Evolutionary conservation across 1,284 basidiomycete species (phyloP).

Genomic region (Sanghuangporus baumii): DNA sequence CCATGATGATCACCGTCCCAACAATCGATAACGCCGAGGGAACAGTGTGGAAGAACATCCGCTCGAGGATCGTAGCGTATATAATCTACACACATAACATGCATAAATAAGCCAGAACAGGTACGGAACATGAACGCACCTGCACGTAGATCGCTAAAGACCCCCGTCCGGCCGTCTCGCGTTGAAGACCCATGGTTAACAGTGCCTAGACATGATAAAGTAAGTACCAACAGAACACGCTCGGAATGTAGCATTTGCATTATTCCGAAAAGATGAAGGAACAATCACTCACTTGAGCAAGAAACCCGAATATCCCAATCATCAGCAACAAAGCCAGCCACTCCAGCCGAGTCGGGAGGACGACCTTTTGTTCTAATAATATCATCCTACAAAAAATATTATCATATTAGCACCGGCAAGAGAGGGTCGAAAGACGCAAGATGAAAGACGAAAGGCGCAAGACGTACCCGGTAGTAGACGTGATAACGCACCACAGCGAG

Average conservation of each 20-base stretch:
- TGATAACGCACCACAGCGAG: slow-evolving; percentile 55
- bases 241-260: background rate
- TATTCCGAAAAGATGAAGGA: background rate
- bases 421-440: background rate
- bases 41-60: slow-evolving; percentile 50
- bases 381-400: slow-evolving; percentile 18
- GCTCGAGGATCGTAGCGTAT: slow-evolving; percentile 54
- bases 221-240: background rate
- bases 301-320: slow-evolving; percentile 31
- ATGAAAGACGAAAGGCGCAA: too few species aligned
- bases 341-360: slow-evolving; percentile 28
- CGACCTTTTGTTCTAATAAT: slow-evolving; percentile 19
- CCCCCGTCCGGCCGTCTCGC: slow-evolving; percentile 58
- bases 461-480: slow-evolving; percentile 43
- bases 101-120: background rate
- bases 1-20: slow-evolving; percentile 53
- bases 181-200: slow-evolving; percentile 58
- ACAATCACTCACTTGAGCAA: slow-evolving; percentile 27
- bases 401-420: slow-evolving; percentile 14
- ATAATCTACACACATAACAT: slow-evolving; percentile 39
- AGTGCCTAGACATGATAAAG: slow-evolving; percentile 32
- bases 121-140: slow-evolving; percentile 25
- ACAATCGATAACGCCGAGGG: slow-evolving; percentile 49
- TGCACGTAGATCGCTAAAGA: slow-evolving; percentile 59
- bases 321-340: slow-evolving; percentile 21